Evolutionary conservation across 208 protist species (phyloP).

Genomic region (Trypanosoma caninum): DNA sequence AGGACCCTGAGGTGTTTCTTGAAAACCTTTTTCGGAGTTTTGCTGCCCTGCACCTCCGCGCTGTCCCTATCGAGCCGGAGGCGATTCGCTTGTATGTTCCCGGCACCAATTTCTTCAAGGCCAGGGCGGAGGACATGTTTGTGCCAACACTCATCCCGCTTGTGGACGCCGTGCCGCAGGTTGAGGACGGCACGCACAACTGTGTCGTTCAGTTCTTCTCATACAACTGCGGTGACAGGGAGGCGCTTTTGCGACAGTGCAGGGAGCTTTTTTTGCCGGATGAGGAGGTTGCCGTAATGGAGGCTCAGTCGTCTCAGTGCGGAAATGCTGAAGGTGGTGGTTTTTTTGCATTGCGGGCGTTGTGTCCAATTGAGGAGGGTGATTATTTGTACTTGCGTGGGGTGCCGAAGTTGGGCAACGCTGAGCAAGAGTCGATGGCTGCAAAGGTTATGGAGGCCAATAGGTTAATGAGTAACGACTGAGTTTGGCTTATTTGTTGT

Average conservation of each 20-base stretch:
- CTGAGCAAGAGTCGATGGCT: slow-evolving; percentile 43
- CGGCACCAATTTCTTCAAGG: slow-evolving; percentile 87
- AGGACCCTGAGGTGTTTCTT: slow-evolving; percentile 82
- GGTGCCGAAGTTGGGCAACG: slow-evolving; percentile 43
- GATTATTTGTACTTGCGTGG: slow-evolving; percentile 74
- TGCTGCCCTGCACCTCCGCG: slow-evolving; percentile 59
- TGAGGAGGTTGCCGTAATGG: slow-evolving; percentile 30
- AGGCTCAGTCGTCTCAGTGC: slow-evolving; percentile 19
- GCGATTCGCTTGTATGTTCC: slow-evolving; percentile 58
- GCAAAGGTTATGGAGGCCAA: slow-evolving; percentile 73
- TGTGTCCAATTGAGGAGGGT: slow-evolving; percentile 52
- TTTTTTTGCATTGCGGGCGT: slow-evolving; percentile 80
- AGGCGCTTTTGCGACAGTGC: slow-evolving; percentile 39
- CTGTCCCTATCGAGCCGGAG: slow-evolving; percentile 73
- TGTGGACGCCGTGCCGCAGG: slow-evolving; percentile 72
- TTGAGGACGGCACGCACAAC: slow-evolving; percentile 77
- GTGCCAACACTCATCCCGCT: slow-evolving; percentile 85
- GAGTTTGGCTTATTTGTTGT: background rate
- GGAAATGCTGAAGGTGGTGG: slow-evolving; percentile 28
- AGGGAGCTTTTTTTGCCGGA: slow-evolving; percentile 42
- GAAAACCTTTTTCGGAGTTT: slow-evolving; percentile 75
- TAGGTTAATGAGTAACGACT: slow-evolving; percentile 39
- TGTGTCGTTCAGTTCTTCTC: slow-evolving; percentile 76
- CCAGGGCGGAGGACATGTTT: slow-evolving; percentile 73
- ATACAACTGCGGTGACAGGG: slow-evolving; percentile 23